Base-by-base conservation (phyloP, 108 stramenopile species). In the Skeletonema marinoi region DNA sequence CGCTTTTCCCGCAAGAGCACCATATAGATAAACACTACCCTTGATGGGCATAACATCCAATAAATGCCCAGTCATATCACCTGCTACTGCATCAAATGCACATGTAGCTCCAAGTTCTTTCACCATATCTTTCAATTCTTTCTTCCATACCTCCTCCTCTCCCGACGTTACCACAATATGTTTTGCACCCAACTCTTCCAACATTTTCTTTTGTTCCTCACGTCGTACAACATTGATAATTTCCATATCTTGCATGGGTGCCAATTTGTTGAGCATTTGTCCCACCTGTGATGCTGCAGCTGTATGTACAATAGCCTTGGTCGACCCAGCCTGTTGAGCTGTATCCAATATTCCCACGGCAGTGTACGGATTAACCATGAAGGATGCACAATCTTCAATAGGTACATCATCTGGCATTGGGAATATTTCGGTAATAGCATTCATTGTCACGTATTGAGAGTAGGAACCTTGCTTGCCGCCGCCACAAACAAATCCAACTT, bases 321-420 rank as follows among this genome's bases (percentile, higher is more conserved):
- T 32, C 19, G 75, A 44, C 2, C 35, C 56, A 32, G 60, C 50
- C 17, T 46, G 16, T 21, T 51, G 58, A 25, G 82, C 87, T 1
- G 84, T 86, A 54, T 90, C 89, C 11, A 90, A 11, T 38, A 90
- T 86, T 9, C 81, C 82, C 46, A 88, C 58, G 38, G 83, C 87
- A 12, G 89, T 88, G 48, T 85, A 85, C 16, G 89, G 89, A 71
- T 90, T 90, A 1, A 88, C 84, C 63, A 88, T 85, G 38, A 84
- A 85, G 2, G 70, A 58, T 3, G 87, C 85, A 41, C 78, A 78
- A 35, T 88, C 87, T 67, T 86, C 84, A n/a, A 82, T 72, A 9
- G 79, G 85, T 0, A 86, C 70, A 39, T 88, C 78, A 6, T 67
- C 46, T 29, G 83, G 83, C 85, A 90, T 80, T 31, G 83, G 64